These are phyloP conservation scores for Magnolia officinalis DNA, from an alignment of 164 flowering plant species.

Conservation along the genomic window DNA sequence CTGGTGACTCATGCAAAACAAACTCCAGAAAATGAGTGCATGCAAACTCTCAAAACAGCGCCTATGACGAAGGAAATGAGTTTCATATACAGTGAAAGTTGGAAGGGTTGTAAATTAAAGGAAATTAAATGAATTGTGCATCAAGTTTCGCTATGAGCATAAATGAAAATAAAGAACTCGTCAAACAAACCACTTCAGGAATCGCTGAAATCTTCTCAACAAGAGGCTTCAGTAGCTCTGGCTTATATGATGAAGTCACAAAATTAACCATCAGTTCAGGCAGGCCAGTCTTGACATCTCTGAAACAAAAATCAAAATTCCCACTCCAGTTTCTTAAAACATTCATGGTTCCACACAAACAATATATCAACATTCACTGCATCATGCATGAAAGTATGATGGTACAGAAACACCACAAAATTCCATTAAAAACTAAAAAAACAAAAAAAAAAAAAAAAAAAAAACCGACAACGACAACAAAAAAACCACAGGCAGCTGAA, in stretches of 20 bases:
- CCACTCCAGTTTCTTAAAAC: neutral
- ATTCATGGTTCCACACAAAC: neutral
- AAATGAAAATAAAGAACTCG: neutral
- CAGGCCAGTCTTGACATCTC: conserved; percentile 62
- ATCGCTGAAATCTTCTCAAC: conserved; percentile 62
- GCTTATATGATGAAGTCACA: conserved; percentile 90
- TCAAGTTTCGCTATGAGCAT: neutral
- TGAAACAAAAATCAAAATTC: conserved; percentile 29
- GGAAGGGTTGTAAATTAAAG: neutral
- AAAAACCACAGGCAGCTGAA: neutral
- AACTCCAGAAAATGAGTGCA: neutral
- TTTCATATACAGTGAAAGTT: neutral
- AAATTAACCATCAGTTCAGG: conserved; percentile 95
- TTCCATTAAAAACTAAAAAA: neutral
- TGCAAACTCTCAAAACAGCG: neutral
- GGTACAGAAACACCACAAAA: neutral
- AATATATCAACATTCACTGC: neutral
- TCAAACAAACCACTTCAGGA: conserved; percentile 81
- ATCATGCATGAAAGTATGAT: neutral
- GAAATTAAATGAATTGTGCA: neutral
- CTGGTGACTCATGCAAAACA: neutral
- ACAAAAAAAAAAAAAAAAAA: too few species aligned
- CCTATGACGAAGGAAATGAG: neutral
- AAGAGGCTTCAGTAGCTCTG: conserved; percentile 75
- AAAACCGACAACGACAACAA: too few species aligned